Evolutionary conservation across 2,329 filamentous ascomycete species (phyloP).

Genomic region (Colletotrichum chlorophyti): DNA sequence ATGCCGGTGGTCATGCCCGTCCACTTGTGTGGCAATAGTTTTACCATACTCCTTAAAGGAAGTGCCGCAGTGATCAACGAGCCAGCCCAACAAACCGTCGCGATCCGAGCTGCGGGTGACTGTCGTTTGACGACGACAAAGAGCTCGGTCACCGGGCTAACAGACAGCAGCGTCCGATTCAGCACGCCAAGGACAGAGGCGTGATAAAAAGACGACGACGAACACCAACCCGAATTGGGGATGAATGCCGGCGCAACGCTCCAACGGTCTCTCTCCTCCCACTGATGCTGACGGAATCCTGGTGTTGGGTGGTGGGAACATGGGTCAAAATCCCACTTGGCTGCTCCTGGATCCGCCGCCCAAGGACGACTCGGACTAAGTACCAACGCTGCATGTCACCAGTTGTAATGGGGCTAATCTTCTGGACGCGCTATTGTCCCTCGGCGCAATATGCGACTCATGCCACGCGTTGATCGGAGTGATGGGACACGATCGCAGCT

Average conservation of each 20-base stretch:
- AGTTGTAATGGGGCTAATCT: conserved; percentile 19
- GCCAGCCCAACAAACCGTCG: neutral
- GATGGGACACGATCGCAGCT: conserved; percentile 9
- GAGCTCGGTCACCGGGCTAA: too few relatives aligned
- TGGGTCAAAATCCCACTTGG: conserved; percentile 20
- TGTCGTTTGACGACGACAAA: neutral
- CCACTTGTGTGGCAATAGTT: neutral
- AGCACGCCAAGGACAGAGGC: neutral
- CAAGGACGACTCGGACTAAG: conserved; percentile 14
- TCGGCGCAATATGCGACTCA: conserved; percentile 18
- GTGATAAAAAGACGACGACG: conserved; percentile 6
- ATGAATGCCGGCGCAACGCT: conserved; percentile 19
- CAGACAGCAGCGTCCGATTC: neutral
- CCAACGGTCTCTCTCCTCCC: conserved; percentile 16
- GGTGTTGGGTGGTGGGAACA: conserved; percentile 19
- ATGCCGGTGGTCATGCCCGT: neutral
- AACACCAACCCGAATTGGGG: conserved; percentile 28
- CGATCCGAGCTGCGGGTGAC: too few relatives aligned
- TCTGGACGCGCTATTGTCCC: conserved; percentile 11
- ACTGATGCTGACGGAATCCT: conserved; percentile 22
- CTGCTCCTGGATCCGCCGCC: conserved; percentile 17
- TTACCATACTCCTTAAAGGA: too few relatives aligned
- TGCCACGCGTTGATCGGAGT: conserved; percentile 20
- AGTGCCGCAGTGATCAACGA: too few relatives aligned
- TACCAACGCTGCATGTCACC: conserved; percentile 29